These are phyloP conservation scores for Solanum pinnatisectum DNA, from an alignment of 257 asterid genomes.

Conservation along the genomic window DNA sequence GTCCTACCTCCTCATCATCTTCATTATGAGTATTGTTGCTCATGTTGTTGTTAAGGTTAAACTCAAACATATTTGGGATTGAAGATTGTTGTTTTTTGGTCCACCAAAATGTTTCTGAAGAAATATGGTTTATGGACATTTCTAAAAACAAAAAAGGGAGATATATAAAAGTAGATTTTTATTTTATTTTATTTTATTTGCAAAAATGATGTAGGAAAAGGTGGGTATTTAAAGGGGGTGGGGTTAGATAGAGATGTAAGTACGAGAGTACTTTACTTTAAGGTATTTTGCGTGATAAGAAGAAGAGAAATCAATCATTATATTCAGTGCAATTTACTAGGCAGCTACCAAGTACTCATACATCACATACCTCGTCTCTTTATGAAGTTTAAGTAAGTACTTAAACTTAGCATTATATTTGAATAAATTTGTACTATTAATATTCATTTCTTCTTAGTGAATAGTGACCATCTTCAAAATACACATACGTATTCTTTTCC, in stretches of 20 bases:
- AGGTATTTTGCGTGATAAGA: constrained; percentile 57
- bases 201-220: neutral
- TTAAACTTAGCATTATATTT: neutral
- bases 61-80: constrained; percentile 14
- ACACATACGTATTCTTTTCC: neutral
- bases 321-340: constrained; percentile 45
- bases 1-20: neutral
- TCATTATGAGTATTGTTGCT: constrained; percentile 15
- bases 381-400: neutral
- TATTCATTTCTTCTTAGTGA: too few species aligned
- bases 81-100: constrained; percentile 21
- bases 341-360: neutral
- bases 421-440: too few species aligned
- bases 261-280: constrained; percentile 39
- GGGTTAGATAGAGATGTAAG: neutral
- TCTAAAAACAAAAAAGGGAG: neutral
- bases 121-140: constrained; percentile 64
- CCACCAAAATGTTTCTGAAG: constrained; percentile 48
- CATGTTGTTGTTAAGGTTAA: constrained; percentile 54
- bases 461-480: neutral
- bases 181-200: neutral
- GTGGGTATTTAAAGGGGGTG: neutral
- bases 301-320: constrained; percentile 56
- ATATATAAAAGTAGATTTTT: neutral
- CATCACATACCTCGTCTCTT: neutral